Base-by-base conservation (phyloP, 805 yeast species). In the Sugiyamaella qingdaonensis region DNA sequence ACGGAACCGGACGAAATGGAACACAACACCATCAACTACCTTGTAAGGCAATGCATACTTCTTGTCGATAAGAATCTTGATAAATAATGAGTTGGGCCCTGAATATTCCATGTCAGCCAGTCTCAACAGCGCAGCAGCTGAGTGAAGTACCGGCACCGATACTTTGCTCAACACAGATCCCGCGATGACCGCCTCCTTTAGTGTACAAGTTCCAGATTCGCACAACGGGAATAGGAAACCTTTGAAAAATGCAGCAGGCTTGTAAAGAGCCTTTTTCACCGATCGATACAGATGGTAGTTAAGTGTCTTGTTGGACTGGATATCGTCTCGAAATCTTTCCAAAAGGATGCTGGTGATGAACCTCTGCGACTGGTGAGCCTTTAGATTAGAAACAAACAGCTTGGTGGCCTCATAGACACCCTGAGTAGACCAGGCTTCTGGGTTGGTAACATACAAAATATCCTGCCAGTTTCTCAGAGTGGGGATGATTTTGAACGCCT, bases 31-130 rank as follows among this genome's bases (percentile, higher is more conserved):
- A 68, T 94, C 99, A 57, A 94, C 81, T 0, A 96, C 94, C 74
- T 92, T 97, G 70, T 91, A 92, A 33, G 99, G 99, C 55, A 94
- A 76, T 1, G 99, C 98, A 65, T 94, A 94, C 69, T 88, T 91
- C 74, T 94, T 94, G 68, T 95, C 98, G 37, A 94, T 75, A 55
- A 94, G 76, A 4, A 89, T 87, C 69, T 94, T 81, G 55, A 94
- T 90, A 71, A 94, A 91, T 3, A 91, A 89, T 4, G 96, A 86
- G 14, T 88, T 82, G 4, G 98, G 88, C 34, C 97, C 96, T 5
- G 83, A 77, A 70, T 88, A 92, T 21, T 90, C 95, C 69, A 83
- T 73, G 61, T 90, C 86, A 54, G 90, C 74, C 48, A 94, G 76
- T 69, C 91, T 87, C 58, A 94, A 80, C 59, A 94, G 77, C 10